phyloP scores from a whole-genome alignment of 371 early-diverging fungal genomes.

The Funneliformis caledonium region DNA sequence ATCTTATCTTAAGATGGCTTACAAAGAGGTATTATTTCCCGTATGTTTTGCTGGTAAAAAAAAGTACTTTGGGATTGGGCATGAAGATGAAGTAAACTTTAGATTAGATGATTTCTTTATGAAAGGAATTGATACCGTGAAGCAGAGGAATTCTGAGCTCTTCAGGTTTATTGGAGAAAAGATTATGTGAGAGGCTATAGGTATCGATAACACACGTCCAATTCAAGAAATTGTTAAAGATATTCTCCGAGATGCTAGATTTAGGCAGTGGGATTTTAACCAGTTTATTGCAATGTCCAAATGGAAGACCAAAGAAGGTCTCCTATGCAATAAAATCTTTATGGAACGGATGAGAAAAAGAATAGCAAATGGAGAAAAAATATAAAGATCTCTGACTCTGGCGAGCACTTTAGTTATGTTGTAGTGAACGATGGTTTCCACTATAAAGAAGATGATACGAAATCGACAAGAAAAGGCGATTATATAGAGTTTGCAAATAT shows the following conservation, averaged over 20 bases:
- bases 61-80: not conserved
- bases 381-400: not conserved
- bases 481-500: slow-evolving; percentile 24
- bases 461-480: not conserved
- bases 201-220: too few species aligned
- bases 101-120: slow-evolving; percentile 9
- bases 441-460: too few species aligned
- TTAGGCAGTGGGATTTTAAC: too few species aligned
- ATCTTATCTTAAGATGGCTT: slow-evolving; percentile 34
- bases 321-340: too few species aligned
- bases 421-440: too few species aligned
- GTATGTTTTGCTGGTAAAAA: not conserved
- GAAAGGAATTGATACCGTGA: slow-evolving; percentile 11
- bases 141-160: not conserved
- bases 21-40: slow-evolving; percentile 30
- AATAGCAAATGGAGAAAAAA: not conserved
- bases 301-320: too few species aligned
- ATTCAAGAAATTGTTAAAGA: too few species aligned
- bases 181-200: not conserved
- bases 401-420: too few species aligned
- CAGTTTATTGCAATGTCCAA: too few species aligned
- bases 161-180: not conserved
- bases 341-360: slow-evolving; percentile 7
- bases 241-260: too few species aligned
- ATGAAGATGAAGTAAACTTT: slow-evolving; percentile 19